Conservation (phyloP, 495 filamentous ascomycete species). For the Poronia punctata region DNA sequence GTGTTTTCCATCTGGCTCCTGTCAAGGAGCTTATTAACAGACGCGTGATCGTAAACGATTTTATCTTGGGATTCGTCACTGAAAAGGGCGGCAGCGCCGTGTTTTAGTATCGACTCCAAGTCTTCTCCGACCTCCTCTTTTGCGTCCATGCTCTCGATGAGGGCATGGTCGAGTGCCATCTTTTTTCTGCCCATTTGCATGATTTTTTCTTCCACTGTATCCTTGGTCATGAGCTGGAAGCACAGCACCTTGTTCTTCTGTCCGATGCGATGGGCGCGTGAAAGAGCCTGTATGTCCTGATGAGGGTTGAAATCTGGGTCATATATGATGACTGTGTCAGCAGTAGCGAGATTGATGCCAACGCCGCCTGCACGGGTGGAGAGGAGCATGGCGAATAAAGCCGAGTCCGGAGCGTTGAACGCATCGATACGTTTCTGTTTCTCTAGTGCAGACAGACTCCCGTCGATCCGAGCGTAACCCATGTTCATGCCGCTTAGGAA, state of each 20-base stretch:
- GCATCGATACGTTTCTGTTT: slow-evolving; percentile 92
- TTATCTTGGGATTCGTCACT: slow-evolving; percentile 55
- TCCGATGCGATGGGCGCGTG: slow-evolving; percentile 89
- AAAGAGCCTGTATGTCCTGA: slow-evolving; percentile 93
- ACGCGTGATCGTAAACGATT: slow-evolving; percentile 70
- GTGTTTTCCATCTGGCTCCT: slow-evolving; percentile 74
- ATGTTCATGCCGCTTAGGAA: slow-evolving; percentile 70
- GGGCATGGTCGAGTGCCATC: slow-evolving; percentile 83
- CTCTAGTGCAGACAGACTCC: slow-evolving; percentile 66
- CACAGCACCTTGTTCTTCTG: slow-evolving; percentile 93
- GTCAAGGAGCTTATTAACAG: slow-evolving; percentile 83
- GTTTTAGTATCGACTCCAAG: slow-evolving; percentile 79
- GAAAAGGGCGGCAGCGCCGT: slow-evolving; percentile 83
- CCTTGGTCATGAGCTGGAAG: slow-evolving; percentile 86
- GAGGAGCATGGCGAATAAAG: slow-evolving; percentile 80
- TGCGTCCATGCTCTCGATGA: slow-evolving; percentile 82
- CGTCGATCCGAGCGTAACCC: slow-evolving; percentile 74
- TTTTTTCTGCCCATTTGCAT: slow-evolving; percentile 95
- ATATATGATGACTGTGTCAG: slow-evolving; percentile 96
- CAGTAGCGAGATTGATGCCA: slow-evolving; percentile 94
- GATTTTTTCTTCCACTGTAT: slow-evolving; percentile 89
- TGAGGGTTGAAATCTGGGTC: slow-evolving; percentile 99
- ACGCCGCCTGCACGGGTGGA: slow-evolving; percentile 93
- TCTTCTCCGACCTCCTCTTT: slow-evolving; percentile 69
- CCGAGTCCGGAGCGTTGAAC: slow-evolving; percentile 80